Evolutionary conservation across 306 rosid species (phyloP).

Genomic region (Castanopsis chinensis): DNA sequence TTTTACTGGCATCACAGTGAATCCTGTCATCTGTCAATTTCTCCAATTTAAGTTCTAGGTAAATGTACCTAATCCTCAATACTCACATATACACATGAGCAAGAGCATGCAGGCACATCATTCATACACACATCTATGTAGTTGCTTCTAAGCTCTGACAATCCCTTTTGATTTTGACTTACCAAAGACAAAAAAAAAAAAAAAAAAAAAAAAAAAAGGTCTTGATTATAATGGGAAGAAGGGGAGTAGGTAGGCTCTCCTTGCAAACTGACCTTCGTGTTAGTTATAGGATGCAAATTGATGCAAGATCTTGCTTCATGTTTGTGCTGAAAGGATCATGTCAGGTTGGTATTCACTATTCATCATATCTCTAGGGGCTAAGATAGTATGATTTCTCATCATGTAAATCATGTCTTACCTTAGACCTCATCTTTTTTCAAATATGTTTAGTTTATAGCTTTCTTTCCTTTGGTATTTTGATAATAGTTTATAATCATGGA

Average conservation of each 20-base stretch:
- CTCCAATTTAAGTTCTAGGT: too few relatives aligned
- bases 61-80: not conserved
- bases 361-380: not conserved
- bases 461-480: not conserved
- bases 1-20: too few relatives aligned
- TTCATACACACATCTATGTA: too few relatives aligned
- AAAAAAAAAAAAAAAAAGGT: too few relatives aligned
- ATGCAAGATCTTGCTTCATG: not conserved
- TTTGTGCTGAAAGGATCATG: not conserved
- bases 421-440: not conserved
- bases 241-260: not conserved
- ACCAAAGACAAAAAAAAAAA: too few relatives aligned
- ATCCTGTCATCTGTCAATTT: too few relatives aligned
- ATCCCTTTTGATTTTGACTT: not conserved
- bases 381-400: not conserved
- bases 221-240: not conserved
- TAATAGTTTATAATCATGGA: not conserved
- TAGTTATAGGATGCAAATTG: not conserved
- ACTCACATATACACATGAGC: not conserved
- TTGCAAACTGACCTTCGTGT: not conserved
- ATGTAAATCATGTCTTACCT: not conserved
- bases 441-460: not conserved
- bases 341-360: not conserved
- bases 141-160: not conserved
- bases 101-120: not conserved